These are phyloP conservation scores for Ilex aquifolium DNA, from an alignment of 257 asterid genomes.

Conservation along the genomic window DNA sequence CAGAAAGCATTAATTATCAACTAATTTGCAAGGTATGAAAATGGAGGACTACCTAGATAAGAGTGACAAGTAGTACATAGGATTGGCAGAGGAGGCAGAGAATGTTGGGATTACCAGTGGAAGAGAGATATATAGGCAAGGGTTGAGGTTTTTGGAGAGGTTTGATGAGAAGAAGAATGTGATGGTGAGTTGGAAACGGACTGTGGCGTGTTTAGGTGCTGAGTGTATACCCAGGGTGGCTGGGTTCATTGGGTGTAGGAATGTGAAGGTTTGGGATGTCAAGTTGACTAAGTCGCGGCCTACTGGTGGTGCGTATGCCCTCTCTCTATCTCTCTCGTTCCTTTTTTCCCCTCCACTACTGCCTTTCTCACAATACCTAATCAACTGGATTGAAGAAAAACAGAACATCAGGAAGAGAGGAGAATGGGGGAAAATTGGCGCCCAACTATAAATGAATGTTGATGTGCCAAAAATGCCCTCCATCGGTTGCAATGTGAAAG, in stretches of 20 bases:
- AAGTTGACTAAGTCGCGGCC: constrained; percentile 60
- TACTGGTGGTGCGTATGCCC: constrained; percentile 60
- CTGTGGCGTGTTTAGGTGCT: constrained; percentile 74
- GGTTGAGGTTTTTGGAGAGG: constrained; percentile 59
- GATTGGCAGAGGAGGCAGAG: constrained; percentile 62
- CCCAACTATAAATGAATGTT: too few species aligned
- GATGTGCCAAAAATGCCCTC: too few species aligned
- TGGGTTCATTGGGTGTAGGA: constrained; percentile 65
- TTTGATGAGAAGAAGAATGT: constrained; percentile 81
- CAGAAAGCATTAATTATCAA: neutral
- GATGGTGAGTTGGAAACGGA: constrained; percentile 94
- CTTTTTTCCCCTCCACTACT: too few species aligned
- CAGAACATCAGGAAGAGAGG: too few species aligned
- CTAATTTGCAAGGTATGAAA: constrained; percentile 61
- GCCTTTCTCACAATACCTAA: neutral
- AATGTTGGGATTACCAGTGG: constrained; percentile 89
- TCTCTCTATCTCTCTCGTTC: neutral
- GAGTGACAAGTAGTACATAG: constrained; percentile 72
- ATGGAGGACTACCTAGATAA: constrained; percentile 58
- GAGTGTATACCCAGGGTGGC: constrained; percentile 88
- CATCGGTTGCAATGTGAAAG: too few species aligned
- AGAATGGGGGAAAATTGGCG: too few species aligned
- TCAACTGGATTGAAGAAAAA: too few species aligned
- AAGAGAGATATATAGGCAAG: constrained; percentile 94
- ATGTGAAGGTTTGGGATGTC: constrained; percentile 49